Base-by-base conservation (phyloP, 768 basidiomycete species). In the Boletus rubropictus region DNA sequence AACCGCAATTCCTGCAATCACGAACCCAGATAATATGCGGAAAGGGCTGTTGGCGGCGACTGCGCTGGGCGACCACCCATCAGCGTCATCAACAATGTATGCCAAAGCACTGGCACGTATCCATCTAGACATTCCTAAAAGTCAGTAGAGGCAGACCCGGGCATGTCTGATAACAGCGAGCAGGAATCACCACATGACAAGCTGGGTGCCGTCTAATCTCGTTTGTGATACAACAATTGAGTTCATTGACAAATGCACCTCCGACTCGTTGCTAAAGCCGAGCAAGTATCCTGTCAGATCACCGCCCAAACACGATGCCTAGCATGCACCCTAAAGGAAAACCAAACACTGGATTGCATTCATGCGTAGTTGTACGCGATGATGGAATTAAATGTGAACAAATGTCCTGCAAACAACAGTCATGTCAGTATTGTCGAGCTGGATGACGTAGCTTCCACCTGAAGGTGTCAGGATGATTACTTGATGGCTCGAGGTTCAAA, bases 81-180 rank as follows among this genome's bases (percentile, higher is more conserved):
- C 72, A 56, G 94, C 94, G 8, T 89, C 81, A 59, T 96, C 91
- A 3, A 93, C 89, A 28, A 94, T 78, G 60, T 92, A 94, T 0
- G 91, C 84, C 25, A 96, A 69, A 0, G 86, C 82, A 34, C 79
- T 82, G 0, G 82, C 68, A 61, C 86, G 86, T 42, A 82, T 79
- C 65, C 73, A 73, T 59, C 77, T 80, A 15, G 31, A 6, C n/a
- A 28, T 25, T 25, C 5, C 5, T 8, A 25, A 25, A 25, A 25
- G 4, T n/a, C n/a, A n/a, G n/a, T n/a, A n/a, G n/a, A n/a, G 69
- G 44, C 79, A 81, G 4, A 84, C 73, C 92, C 90, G 94, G 1
- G 79, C 92, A 60, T 88, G 88, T 0, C 75, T 81, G 18, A 88
- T 58, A 27, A 85, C 73, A 4, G 76, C 72, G 0, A 73, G 77